Evolutionary conservation across 192 early-diverging fungal genomes (phyloP).

Genomic region (Borealophlyctis nickersoniae): DNA sequence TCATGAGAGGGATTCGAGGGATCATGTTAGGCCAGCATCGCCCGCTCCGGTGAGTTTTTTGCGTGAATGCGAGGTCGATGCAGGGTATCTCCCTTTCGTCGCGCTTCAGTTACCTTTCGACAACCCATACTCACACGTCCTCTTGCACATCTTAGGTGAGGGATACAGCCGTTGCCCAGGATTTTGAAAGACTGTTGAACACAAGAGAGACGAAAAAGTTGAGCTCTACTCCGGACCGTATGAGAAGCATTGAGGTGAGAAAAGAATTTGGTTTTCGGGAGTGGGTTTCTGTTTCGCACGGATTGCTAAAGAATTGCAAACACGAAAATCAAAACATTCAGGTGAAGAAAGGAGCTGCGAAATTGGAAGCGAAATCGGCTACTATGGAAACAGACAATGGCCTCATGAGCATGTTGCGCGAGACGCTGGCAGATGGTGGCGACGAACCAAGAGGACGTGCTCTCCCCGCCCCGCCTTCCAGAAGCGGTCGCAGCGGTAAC

Average conservation of each 20-base stretch:
- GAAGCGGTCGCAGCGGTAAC: too few relatives aligned
- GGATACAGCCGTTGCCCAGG: slow-evolving; percentile 11
- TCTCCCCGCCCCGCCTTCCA: not conserved
- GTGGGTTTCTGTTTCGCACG: too few relatives aligned
- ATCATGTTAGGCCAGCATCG: not conserved
- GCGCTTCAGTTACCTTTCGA: not conserved
- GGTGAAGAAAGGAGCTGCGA: not conserved
- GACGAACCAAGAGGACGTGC: not conserved
- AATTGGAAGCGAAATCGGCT: slow-evolving; percentile 17
- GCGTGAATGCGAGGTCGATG: not conserved
- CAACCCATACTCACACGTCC: not conserved
- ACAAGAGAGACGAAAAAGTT: slow-evolving; percentile 27
- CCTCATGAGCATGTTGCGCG: not conserved
- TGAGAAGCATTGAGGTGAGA: slow-evolving; percentile 20
- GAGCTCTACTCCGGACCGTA: slow-evolving; percentile 25
- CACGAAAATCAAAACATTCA: too few relatives aligned
- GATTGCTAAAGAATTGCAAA: too few relatives aligned
- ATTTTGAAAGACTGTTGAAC: slow-evolving; percentile 19
- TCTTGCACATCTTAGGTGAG: not conserved
- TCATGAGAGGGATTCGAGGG: not conserved
- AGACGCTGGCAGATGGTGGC: not conserved
- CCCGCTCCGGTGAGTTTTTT: not conserved
- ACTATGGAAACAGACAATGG: slow-evolving; percentile 2
- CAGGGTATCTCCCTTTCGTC: not conserved
- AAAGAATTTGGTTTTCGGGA: too few relatives aligned